Base-by-base conservation (phyloP, 2,329 filamentous ascomycete species). In the Arthroderma uncinatum region DNA sequence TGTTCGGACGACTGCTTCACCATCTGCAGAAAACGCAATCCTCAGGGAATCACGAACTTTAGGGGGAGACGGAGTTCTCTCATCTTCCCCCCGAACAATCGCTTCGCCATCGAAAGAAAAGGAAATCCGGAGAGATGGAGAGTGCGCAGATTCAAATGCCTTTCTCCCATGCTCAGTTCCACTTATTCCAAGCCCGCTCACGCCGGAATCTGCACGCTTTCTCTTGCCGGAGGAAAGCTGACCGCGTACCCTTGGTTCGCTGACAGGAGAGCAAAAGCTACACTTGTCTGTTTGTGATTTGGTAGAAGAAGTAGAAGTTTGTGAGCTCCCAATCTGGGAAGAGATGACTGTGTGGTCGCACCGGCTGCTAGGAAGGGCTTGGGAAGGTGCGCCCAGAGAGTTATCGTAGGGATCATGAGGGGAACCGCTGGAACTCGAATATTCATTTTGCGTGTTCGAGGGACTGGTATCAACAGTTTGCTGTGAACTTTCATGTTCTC, bases 1-100 rank as follows among this genome's bases (percentile, higher is more conserved):
- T 14, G 81, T 82, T 21, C 91, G 82, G 54, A 96, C 78, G 65
- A 92, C 86, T n/a, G 92, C 92, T 67, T 91, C 92, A 63, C 92
- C 92, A 66, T 96, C 89, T 33, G 91, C 79, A 16, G 89, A 93
- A 66, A 93, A 83, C 1, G 88, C 89, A 28, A 96, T 78, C 53
- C 89, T 84, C 58, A 95, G 79, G 28, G 81, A 79, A 53, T 71
- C 70, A 30, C 70, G 66, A 54, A 71, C 62, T 58, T 74, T 71
- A 21, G 71, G 68, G 28, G 70, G 70, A 4, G 72, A 73, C 12
- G 72, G 71, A 1, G 72, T 73, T 54, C 68, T 62, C 60, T 74
- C 71, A 34, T 66, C 69, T 57, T 72, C 66, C 55, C 69, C 70
- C 19, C 68, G 64, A 10, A 72, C 67, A 62, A 70, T 67, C 9